Evolutionary conservation across 441 rosid species (phyloP), one percentile per base, ranked within the genome.

Genomic region (Populus hybrid): DNA sequence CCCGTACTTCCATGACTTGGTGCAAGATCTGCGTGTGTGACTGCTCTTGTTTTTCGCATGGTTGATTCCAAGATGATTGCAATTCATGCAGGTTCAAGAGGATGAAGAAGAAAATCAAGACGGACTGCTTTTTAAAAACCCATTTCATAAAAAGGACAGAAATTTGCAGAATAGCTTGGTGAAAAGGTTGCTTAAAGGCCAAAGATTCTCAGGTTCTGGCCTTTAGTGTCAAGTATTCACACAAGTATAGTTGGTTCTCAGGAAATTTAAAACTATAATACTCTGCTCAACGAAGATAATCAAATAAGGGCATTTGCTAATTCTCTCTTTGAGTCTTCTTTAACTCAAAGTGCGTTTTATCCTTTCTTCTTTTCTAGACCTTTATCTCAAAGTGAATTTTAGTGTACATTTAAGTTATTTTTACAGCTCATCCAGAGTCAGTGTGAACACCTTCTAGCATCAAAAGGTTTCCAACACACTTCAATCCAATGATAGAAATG

Each of bases 131-230:
- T 72, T 26, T 61, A 67, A 36, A 72, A 69, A 30, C 66, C 74
- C 50, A 71, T 76, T 67, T 34, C 65, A 40, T 42, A 36, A 21
- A 72, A 75, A 36, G 77, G 30, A 79, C 53, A 77, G n/a, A 79
- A 30, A 78, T 83, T 83, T 82, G 77, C 21, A 82, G 94, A 88
- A 89, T 95, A 82, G 91, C 99, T 95, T 94, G 90, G 82, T 76
- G 79, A 86, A 86, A 94, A 91, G 97, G 99, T 94, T 91, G 87
- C 98, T 95, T 95, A 85, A 86, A 87, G 86, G 84, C 88, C 84
- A 83, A 89, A 90, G 92, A 94, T 96, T 92, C 98, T 73, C 34
- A 79, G 83, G 72, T 81, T 81, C 87, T 67, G 85, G 82, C 70
- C 89, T 81, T 79, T 75, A 72, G 19, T 75, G 72, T 75, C 6